Evolutionary conservation across 192 early-diverging fungal species (phyloP), one percentile per base, ranked within the genome.

Genomic region (Entophlyctis helioformis): DNA sequence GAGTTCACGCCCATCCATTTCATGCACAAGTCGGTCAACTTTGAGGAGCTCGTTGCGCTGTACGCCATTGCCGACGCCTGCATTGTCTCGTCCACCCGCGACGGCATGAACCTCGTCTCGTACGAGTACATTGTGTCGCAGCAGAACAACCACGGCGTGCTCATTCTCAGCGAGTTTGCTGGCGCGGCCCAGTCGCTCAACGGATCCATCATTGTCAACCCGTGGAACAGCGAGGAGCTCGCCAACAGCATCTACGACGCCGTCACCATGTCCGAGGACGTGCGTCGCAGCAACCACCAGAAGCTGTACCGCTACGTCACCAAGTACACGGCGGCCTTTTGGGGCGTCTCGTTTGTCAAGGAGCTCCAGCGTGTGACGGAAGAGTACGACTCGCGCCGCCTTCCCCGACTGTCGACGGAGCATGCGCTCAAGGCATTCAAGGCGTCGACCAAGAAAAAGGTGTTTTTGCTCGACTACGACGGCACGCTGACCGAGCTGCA

Each of bases 41-140:
- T 98, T 62, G 79, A 92, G 21, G 96, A 99, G 63, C 67, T 99
- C 18, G 91, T 95, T 2, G 76, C 93, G 10, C 78, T 99, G 34
- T 99, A 99, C 63, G 86, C 93, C 0, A 78, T 91, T 18, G 80
- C 92, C 0, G 96, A 99, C 65, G 93, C 85, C 9, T 99, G 96
- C 47, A 62, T 99, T 38, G 82, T 99, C 13, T 88, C 93, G 24
- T 96, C 91, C 34, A 99, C 96, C 5, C 80, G 96, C 48, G 94
- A 99, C 65, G 96, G 96, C 34, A 99, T 99, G 96, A 99, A 99
- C 61, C 63, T 99, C 37, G 96, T 92, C 2, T 93, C 89, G 16
- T 98, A 96, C 64, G 96, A 99, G 71, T 99, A 94, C 51, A 91
- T 97, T 50, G 86, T 90, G 11, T 84, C 82, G 48, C 83, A 87